Evolutionary conservation across 441 rosid species (phyloP).

Genomic region (Theobroma grandiflorum): DNA sequence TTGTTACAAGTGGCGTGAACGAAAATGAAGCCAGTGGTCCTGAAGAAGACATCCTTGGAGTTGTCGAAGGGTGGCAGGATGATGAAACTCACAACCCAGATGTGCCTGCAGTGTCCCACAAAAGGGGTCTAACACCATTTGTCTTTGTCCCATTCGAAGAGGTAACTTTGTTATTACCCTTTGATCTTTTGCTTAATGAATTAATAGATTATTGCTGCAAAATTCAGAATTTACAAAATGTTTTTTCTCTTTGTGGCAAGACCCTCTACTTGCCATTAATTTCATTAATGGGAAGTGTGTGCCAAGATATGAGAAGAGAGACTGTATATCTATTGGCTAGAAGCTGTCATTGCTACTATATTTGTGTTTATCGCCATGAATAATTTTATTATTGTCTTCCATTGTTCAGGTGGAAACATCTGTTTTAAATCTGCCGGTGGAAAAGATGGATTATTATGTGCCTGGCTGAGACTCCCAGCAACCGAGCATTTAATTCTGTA

Average conservation of each 20-base stretch:
- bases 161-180: constrained; percentile 44
- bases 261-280: neutral
- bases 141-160: constrained; percentile 91
- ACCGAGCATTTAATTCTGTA: constrained; percentile 20
- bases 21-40: constrained; percentile 58
- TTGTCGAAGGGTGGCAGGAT: constrained; percentile 77
- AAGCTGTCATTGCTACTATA: neutral
- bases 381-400: neutral
- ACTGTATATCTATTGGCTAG: neutral
- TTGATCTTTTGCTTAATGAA: constrained; percentile 4
- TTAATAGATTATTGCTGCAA: neutral
- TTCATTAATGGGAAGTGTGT: neutral
- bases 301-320: neutral
- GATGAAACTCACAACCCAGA: constrained; percentile 83
- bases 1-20: constrained; percentile 80
- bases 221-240: neutral
- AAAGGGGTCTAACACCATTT: constrained; percentile 85
- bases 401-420: constrained; percentile 70
- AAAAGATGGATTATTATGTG: constrained; percentile 92
- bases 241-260: neutral
- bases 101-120: constrained; percentile 83
- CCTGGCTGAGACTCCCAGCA: constrained; percentile 57
- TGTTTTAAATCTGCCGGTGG: constrained; percentile 85
- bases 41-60: constrained; percentile 76
- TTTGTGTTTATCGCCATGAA: neutral